phyloP scores from a whole-genome alignment of 75 land plant species.

The Selaginella tamariscina region DNA sequence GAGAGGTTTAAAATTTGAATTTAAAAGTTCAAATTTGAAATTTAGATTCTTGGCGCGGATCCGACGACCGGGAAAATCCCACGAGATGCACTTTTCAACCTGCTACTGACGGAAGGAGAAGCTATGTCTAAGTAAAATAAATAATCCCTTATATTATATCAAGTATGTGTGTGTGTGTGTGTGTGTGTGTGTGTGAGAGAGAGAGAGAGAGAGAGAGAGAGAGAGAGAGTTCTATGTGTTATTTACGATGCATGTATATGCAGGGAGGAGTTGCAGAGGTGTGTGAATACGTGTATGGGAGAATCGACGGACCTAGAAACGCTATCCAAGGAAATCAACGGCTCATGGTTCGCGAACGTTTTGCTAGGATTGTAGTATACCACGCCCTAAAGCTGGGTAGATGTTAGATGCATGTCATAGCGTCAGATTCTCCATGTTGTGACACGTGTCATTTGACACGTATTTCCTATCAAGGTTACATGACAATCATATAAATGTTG shows the following conservation, averaged over 20 bases:
- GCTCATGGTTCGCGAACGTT: slow-evolving; percentile 6
- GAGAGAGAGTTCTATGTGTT: background rate
- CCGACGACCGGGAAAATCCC: slow-evolving; percentile 2
- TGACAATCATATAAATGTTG: too few relatives aligned
- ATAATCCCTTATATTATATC: background rate
- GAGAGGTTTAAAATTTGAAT: slow-evolving; percentile 1
- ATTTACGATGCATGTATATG: background rate
- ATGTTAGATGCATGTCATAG: background rate
- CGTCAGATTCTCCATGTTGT: too few relatives aligned
- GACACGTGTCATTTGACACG: background rate
- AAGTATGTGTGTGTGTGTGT: too few relatives aligned
- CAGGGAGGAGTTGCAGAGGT: slow-evolving; percentile 19
- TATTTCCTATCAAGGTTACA: background rate
- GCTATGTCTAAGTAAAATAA: slow-evolving; percentile 18
- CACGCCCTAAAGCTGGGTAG: too few relatives aligned
- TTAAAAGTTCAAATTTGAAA: background rate
- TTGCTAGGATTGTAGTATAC: background rate
- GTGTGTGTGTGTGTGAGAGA: too few relatives aligned
- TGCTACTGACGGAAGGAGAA: slow-evolving; percentile 21
- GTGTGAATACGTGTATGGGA: slow-evolving; percentile 1
- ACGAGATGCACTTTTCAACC: background rate
- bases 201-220: background rate
- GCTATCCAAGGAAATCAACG: slow-evolving; percentile 11
- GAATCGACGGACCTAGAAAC: slow-evolving; percentile 4
- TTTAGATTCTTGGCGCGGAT: slow-evolving; percentile 18